Conservation (phyloP, 306 rosid species). For the Sicyos edulis region DNA sequence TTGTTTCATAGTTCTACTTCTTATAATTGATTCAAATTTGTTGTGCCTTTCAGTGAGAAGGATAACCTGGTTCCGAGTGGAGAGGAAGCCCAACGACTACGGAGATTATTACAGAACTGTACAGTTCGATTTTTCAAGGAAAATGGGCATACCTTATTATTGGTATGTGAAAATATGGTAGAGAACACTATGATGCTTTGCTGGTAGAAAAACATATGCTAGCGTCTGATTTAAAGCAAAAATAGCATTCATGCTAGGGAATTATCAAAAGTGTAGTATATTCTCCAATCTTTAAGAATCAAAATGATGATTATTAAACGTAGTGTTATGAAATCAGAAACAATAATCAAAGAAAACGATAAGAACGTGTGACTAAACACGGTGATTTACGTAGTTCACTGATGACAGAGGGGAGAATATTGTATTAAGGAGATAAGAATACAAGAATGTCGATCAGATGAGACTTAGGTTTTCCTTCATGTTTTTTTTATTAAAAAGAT, state of each 20-base stretch:
- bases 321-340: too few species aligned
- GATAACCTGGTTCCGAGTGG: slow-evolving; percentile 87
- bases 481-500: too few species aligned
- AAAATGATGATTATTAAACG: background rate
- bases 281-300: background rate
- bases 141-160: slow-evolving; percentile 83
- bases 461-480: too few species aligned
- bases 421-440: too few species aligned
- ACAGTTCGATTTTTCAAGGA: slow-evolving; percentile 61
- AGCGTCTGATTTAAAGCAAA: background rate
- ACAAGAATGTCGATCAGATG: too few species aligned
- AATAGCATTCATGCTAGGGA: background rate
- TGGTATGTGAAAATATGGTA: slow-evolving; percentile 47
- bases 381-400: too few species aligned
- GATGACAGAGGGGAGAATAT: too few species aligned
- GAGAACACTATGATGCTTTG: background rate
- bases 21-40: slow-evolving; percentile 22
- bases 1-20: background rate
- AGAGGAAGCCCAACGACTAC: slow-evolving; percentile 69
- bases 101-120: slow-evolving; percentile 45
- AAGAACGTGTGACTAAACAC: too few species aligned
- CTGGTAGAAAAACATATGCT: slow-evolving; percentile 2
- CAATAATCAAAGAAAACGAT: too few species aligned
- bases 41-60: slow-evolving; percentile 60
- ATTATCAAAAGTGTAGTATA: background rate